Percentiles rank a stretch among this genome's conserved stretches.
phyloP scores from a whole-genome alignment of 1,284 basidiomycete species.

The Somion occarium region DNA sequence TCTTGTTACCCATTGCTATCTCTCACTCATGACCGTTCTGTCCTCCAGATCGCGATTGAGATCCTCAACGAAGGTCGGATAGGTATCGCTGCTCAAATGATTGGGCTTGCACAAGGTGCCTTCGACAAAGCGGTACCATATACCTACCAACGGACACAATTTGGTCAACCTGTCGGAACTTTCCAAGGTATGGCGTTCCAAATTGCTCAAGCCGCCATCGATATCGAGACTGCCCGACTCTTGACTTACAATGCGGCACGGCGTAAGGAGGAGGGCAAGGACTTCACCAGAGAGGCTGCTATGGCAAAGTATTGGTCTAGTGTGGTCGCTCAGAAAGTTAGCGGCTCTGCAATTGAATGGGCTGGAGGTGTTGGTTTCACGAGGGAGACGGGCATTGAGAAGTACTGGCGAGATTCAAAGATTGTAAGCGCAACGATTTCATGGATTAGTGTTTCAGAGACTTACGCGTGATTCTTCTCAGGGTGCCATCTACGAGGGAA shows the following conservation, averaged over 20 bases:
- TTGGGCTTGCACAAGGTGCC: slow-evolving; percentile 95
- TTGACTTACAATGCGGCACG: slow-evolving; percentile 97
- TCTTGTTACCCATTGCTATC: neutral
- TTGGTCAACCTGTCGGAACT: slow-evolving; percentile 88
- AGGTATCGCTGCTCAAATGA: slow-evolving; percentile 96
- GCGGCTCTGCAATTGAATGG: slow-evolving; percentile 95
- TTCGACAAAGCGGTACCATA: slow-evolving; percentile 93
- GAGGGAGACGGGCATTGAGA: slow-evolving; percentile 90
- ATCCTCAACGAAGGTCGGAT: slow-evolving; percentile 70
- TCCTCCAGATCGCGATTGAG: slow-evolving; percentile 82
- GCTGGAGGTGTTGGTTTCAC: slow-evolving; percentile 95
- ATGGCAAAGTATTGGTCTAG: slow-evolving; percentile 95
- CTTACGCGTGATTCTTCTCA: slow-evolving; percentile 23
- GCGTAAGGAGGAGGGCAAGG: slow-evolving; percentile 84
- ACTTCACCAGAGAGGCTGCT: slow-evolving; percentile 91
- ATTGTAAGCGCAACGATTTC: slow-evolving; percentile 54
- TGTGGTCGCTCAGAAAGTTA: slow-evolving; percentile 85
- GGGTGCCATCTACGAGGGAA: slow-evolving; percentile 95
- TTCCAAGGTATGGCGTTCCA: slow-evolving; percentile 98
- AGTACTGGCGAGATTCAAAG: slow-evolving; percentile 94
- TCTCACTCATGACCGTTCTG: neutral
- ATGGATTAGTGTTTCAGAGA: neutral
- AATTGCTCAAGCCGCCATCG: slow-evolving; percentile 83
- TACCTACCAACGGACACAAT: slow-evolving; percentile 91
- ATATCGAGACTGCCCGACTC: slow-evolving; percentile 90